Percentiles rank a stretch among this genome's conserved stretches.
These are phyloP conservation scores for Dendrobium chrysotoxum DNA, from an alignment of 106 monocot genomes.

Conservation along the genomic window DNA sequence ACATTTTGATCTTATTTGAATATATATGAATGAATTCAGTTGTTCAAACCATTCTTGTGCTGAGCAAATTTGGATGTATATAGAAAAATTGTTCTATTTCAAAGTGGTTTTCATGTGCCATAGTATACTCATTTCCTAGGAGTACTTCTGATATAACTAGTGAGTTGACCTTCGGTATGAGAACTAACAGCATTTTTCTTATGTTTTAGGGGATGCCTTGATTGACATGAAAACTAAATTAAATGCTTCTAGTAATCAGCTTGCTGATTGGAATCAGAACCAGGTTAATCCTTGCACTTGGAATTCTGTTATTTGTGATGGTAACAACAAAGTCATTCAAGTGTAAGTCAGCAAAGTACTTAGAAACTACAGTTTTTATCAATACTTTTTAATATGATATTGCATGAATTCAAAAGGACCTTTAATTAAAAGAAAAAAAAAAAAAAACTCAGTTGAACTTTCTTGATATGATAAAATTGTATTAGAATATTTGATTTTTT, in stretches of 20 bases:
- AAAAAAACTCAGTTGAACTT: background rate
- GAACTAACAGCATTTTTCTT: background rate
- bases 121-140: background rate
- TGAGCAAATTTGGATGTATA: background rate
- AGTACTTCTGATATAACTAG: background rate
- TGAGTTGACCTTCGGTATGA: background rate
- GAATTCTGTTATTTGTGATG: slow-evolving; percentile 81
- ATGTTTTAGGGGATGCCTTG: slow-evolving; percentile 46
- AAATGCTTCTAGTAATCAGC: slow-evolving; percentile 47
- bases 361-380: background rate
- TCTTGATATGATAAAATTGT: background rate
- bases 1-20: background rate
- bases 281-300: slow-evolving; percentile 68
- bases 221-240: slow-evolving; percentile 39
- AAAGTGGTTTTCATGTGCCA: background rate
- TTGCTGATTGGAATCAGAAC: slow-evolving; percentile 55
- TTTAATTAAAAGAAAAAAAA: background rate
- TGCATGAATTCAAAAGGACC: background rate
- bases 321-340: slow-evolving; percentile 52
- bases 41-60: background rate
- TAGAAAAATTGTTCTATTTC: background rate
- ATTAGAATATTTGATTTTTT: background rate
- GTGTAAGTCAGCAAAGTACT: slow-evolving; percentile 42
- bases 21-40: background rate
- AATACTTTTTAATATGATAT: background rate